Evolutionary conservation across 768 basidiomycete species (phyloP), one percentile per base, ranked within the genome.

Genomic region (Calocybe gangraenosa): DNA sequence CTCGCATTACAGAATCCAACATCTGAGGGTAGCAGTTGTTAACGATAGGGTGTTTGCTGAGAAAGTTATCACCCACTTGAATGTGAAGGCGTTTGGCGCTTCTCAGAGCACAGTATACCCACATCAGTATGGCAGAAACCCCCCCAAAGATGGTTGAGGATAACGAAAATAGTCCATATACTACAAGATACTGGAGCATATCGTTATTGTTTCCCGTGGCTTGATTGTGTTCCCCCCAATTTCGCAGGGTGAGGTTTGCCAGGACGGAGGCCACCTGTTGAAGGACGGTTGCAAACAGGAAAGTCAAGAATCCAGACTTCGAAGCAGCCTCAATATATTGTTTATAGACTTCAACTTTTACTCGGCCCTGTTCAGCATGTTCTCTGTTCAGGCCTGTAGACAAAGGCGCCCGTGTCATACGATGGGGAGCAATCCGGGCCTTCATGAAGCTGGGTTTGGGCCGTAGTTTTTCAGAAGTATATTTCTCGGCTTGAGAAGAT

Each of bases 301-400:
- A 85, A 50, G 87, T 52, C 5, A 58, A 57, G 58, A 90, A 92
- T 1, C 89, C 92, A 1, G 68, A 52, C 50, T 74, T 81, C 1
- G 90, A 92, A 7, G 89, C 87, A 0, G 92, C 87, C 45, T 78
- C 66, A 54, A 95, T 74, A 58, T 96, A 96, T 46, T 81, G 68
- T 40, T 65, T 58, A 61, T 96, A 96, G 1, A 96, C 90, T 5
- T 75, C 66, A 11, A 60, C 55, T 63, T 92, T 92, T 46, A 95
- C 92, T 19, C 75, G 76, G 3, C 92, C 92, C 58, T 84, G 82
- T 55, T 92, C 89, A 42, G 69, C 74, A 59, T 89, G 84, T 58
- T 90, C 87, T 55, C 81, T 80, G 13, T 74, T 71, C 11, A 80
- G 60, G 1, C 80, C 83, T 20, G 69, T 64, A 0, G 72, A 67